Percentiles rank a stretch among this genome's conserved stretches.
phyloP scores from a whole-genome alignment of 345 rosid species.

The Cardamine resedifolia region DNA sequence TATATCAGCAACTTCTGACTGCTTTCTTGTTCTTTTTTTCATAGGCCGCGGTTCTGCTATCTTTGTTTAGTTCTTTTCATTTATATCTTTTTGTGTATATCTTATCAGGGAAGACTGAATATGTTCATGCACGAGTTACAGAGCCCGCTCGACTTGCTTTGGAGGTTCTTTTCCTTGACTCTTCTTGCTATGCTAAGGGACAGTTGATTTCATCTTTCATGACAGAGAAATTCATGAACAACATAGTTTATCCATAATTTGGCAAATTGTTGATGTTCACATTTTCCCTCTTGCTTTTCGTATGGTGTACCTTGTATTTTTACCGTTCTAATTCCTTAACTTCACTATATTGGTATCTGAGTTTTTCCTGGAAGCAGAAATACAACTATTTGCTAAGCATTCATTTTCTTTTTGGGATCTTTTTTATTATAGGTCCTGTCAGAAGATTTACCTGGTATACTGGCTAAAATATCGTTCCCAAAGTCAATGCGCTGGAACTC shows the following conservation, averaged over 20 bases:
- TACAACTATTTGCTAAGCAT: conserved; percentile 16
- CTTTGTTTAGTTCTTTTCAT: neutral
- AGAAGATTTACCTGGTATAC: conserved; percentile 69
- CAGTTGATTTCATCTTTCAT: conserved; percentile 4
- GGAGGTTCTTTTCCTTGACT: conserved; percentile 56
- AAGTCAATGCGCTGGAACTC: conserved; percentile 99
- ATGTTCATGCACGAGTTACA: conserved; percentile 62
- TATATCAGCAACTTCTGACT: conserved; percentile 5
- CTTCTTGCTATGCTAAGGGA: conserved; percentile 27
- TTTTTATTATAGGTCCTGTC: conserved; percentile 62
- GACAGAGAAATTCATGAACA: neutral
- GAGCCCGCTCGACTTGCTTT: conserved; percentile 72
- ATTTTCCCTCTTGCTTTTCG: conserved; percentile 1
- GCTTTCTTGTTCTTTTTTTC: conserved; percentile 4
- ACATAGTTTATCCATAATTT: conserved; percentile 3
- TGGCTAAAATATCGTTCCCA: conserved; percentile 80
- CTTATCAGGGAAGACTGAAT: conserved; percentile 83
- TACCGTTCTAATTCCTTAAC: conserved; percentile 9
- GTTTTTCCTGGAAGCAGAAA: conserved; percentile 1
- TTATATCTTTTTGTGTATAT: neutral
- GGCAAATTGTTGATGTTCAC: neutral
- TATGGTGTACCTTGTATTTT: conserved; percentile 1
- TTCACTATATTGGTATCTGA: conserved; percentile 22
- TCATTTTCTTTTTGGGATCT: neutral
- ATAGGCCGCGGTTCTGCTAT: conserved; percentile 12